Evolutionary conservation across 2,329 filamentous ascomycete genomes (phyloP), one percentile per base, ranked within the genome.

Genomic region (Emergomyces africanus): DNA sequence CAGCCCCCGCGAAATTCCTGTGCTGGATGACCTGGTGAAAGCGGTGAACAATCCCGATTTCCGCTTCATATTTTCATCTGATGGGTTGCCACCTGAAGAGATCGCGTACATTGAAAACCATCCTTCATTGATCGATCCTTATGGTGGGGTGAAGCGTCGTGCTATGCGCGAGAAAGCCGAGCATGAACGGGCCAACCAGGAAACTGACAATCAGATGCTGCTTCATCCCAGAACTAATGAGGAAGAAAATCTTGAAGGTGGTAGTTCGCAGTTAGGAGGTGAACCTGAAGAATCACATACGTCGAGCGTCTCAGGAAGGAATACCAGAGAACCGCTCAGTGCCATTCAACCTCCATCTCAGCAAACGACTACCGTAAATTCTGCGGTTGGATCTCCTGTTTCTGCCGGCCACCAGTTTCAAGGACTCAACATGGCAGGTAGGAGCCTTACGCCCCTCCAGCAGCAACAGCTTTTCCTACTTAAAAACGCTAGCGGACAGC

Each of bases 231-330:
- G 72, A 48, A 72, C 74, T 3, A 78, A 80, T 50, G 78, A 80
- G 33, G 90, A 96, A 63, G 89, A 89, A 60, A 86, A 87, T 59
- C 83, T 84, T 1, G 90, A 94, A 72, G 88, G 88, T 64, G 89
- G 88, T 15, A 97, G 92, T 70, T 79, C 94, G 60, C 91, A 95
- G 60, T 80, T 97, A 20, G 92, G 92, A 60, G 92, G 92, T 49
- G 92, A 97, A 70, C 92, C 92, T 0, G 92, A 97, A 70, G 90
- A 95, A 64, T 80, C 82, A 62, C 86, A 89, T 25, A 74, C 69
- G 5, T 67, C 72, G 57, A 69, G 68, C 60, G 58, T 56, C 44
- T 63, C 64, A 62, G 68, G 72, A 20, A 77, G 78, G 20, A 81
- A 83, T 55, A 73, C 73, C 44, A 76, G 80, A 65, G 81, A 84